A percentile compares a stretch with the other conserved stretches of the same genome.
Evolutionary conservation across 768 basidiomycete genomes (phyloP).

Genomic region (Collybia sordida): DNA sequence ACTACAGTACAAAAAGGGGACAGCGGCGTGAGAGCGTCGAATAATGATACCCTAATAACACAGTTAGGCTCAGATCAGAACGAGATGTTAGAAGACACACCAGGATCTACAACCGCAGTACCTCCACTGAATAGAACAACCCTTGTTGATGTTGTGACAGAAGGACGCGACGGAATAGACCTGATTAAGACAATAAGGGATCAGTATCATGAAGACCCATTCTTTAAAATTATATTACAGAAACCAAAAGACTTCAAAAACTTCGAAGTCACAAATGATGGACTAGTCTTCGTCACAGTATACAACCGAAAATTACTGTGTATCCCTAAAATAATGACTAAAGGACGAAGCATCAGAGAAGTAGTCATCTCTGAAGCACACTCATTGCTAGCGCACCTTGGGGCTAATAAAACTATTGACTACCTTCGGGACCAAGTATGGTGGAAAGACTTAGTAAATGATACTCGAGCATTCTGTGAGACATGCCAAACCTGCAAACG

Average conservation of each 20-base stretch:
- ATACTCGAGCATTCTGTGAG: background rate
- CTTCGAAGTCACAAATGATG: constrained; percentile 10
- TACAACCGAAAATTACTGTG: background rate
- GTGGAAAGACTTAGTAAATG: constrained; percentile 1
- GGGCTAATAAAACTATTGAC: background rate
- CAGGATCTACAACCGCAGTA: too few species aligned
- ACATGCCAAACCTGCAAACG: background rate
- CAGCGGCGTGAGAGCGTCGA: too few species aligned
- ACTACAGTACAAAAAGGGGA: too few species aligned
- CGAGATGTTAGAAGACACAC: too few species aligned
- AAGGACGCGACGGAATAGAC: constrained; percentile 7
- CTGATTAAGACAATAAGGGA: constrained; percentile 7
- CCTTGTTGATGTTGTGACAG: background rate
- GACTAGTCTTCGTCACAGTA: constrained; percentile 1
- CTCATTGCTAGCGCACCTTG: constrained; percentile 1
- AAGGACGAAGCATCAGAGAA: constrained; percentile 1
- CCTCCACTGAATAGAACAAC: too few species aligned
- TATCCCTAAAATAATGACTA: background rate
- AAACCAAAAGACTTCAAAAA: constrained; percentile 14
- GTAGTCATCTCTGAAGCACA: constrained; percentile 1
- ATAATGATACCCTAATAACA: too few species aligned
- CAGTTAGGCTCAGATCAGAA: too few species aligned
- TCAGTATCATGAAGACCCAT: constrained; percentile 6
- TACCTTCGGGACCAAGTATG: background rate
- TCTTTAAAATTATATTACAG: constrained; percentile 12